Base-by-base conservation (phyloP, 2,329 filamentous ascomycete genomes). In the Phaeophleospora eucalypticola region DNA sequence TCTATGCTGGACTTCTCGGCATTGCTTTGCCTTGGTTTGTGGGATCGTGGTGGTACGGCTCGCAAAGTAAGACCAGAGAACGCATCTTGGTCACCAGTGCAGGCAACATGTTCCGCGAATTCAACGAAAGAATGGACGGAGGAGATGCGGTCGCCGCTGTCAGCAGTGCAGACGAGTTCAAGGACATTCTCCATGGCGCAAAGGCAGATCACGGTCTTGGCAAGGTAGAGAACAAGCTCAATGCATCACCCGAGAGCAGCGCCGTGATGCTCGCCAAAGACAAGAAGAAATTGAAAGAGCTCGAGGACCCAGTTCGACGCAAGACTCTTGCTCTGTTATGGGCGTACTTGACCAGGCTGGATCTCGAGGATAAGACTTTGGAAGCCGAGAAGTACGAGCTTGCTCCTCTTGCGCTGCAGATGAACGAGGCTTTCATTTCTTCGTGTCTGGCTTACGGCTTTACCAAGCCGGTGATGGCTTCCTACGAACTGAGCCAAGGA, bases 11-110 rank as follows among this genome's bases (percentile, higher is more conserved):
- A 27, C 78, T 97, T 33, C 82, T 98, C 42, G 93, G 91, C 45
- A 87, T 97, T 52, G 74, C 96, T 50, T 76, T 98, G 43, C 93
- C 93, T 2, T 98, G 94, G 67, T 76, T 93, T 39, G 91, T 98
- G 46, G 93, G 93, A 39, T 89, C 86, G 49, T 98, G 93, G 93
- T 98, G 93, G 93, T 98, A 98, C 66, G 93, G 94, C 51, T 94
- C 89, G 27, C 91, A 95, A 69, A 82, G 84, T 60, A 82, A 87
- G 69, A 97, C 93, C 32, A 94, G 91, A 72, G 94, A 98, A 69
- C 89, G 88, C 58, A 86, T 97, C 19, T 77, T 95, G 45, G 85
- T 96, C 65, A 88, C 93, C 65, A 96, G 87, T 68, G 90, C 94
- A 58, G 94, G 94, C 68, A 90, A 89, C 57, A 80, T 98, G 48